These are phyloP conservation scores for Eleusine indica DNA, from an alignment of 176 grass and related monocot species.

Conservation along the genomic window DNA sequence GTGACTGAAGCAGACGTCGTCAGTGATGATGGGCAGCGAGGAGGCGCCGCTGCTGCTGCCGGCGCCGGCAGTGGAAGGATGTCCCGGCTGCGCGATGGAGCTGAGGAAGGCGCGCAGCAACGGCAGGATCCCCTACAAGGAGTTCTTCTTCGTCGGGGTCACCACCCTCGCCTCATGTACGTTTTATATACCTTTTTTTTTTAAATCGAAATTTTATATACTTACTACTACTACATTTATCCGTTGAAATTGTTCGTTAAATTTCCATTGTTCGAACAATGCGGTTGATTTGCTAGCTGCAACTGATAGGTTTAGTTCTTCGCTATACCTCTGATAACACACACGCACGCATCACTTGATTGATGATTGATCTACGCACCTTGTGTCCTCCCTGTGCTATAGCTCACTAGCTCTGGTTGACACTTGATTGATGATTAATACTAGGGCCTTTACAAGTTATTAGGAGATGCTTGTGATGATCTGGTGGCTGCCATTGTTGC, in stretches of 20 bases:
- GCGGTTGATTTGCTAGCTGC: no score
- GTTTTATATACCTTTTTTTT: neutral
- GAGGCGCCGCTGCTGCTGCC: neutral
- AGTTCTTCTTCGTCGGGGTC: slow-evolving; percentile 63
- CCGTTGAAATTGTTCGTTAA: neutral
- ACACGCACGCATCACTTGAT: no score
- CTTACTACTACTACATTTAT: neutral
- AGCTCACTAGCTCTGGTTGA: no score
- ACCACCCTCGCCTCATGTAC: slow-evolving; percentile 61
- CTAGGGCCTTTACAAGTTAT: no score
- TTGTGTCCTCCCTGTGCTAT: no score
- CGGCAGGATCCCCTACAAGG: slow-evolving; percentile 60
- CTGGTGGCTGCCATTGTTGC: neutral
- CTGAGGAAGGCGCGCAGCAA: slow-evolving; percentile 40
- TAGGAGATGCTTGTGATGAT: no score
- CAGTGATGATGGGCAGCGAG: slow-evolving; percentile 14
- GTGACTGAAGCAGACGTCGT: neutral
- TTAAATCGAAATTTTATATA: no score
- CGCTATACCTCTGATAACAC: no score
- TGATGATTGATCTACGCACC: no score
- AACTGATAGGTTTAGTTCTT: no score
- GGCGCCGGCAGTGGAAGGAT: slow-evolving; percentile 34
- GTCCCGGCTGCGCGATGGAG: slow-evolving; percentile 63
- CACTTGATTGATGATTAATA: no score
- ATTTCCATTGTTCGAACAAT: no score